A percentile compares a stretch with the other conserved stretches of the same genome.
Conservation (phyloP, 352 stramenopile species). For the Elongisporangium undulatum region DNA sequence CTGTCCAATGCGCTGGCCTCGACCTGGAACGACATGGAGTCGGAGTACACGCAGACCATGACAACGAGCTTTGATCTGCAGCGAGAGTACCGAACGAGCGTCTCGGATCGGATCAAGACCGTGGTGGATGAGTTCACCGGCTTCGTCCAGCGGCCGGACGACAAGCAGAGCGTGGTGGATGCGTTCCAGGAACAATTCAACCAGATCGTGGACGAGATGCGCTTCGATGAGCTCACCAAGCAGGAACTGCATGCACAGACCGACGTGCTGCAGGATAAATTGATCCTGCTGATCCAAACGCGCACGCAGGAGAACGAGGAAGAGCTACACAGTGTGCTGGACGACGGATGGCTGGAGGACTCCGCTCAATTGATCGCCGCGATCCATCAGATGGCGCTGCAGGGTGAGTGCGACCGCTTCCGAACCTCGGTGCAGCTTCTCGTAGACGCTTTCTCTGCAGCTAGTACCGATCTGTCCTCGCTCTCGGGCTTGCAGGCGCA, state of each 20-base stretch:
- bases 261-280: slow-evolving; percentile 68
- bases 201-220: slow-evolving; percentile 75
- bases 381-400: slow-evolving; percentile 49
- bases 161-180: slow-evolving; percentile 61
- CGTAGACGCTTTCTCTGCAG: slow-evolving; percentile 39
- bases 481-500: slow-evolving; percentile 17
- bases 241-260: slow-evolving; percentile 67
- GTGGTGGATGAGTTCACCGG: slow-evolving; percentile 42
- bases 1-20: slow-evolving; percentile 23
- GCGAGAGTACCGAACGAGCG: slow-evolving; percentile 24
- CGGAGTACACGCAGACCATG: slow-evolving; percentile 47
- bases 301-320: slow-evolving; percentile 37
- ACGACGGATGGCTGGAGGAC: slow-evolving; percentile 61
- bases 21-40: slow-evolving; percentile 58
- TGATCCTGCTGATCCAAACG: slow-evolving; percentile 38
- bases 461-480: slow-evolving; percentile 29
- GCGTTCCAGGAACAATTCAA: slow-evolving; percentile 77
- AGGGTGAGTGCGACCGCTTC: slow-evolving; percentile 74
- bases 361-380: slow-evolving; percentile 30
- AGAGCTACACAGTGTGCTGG: slow-evolving; percentile 36
- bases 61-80: slow-evolving; percentile 31
- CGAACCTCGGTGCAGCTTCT: slow-evolving; percentile 51
- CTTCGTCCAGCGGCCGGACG: slow-evolving; percentile 57
- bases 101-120: slow-evolving; percentile 21
- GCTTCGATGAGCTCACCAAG: slow-evolving; percentile 79